phyloP scores from a whole-genome alignment of 2,329 filamentous ascomycete species.

The Cryphonectria nitschkei region DNA sequence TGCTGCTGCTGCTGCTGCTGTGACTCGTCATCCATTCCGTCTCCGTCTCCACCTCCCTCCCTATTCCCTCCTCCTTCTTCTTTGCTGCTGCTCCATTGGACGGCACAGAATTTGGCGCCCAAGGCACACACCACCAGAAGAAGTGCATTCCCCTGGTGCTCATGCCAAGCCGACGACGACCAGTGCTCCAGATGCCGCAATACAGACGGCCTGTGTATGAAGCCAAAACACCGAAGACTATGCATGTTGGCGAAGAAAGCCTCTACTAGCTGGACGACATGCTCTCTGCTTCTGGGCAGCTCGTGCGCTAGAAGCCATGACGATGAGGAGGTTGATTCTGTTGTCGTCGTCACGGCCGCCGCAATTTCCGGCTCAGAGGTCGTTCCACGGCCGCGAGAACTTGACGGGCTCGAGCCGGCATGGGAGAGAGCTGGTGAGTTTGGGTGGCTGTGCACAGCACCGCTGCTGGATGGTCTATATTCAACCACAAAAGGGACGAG shows the following conservation, averaged over 20 bases:
- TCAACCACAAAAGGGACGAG: not conserved
- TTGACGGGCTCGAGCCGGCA: not conserved
- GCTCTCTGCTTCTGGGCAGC: slow-evolving; percentile 3
- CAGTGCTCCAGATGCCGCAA: slow-evolving; percentile 29
- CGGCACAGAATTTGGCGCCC: slow-evolving; percentile 27
- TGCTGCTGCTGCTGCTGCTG: not conserved
- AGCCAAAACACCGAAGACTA: slow-evolving; percentile 32
- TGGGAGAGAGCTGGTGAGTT: slow-evolving; percentile 7
- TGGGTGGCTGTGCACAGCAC: not conserved
- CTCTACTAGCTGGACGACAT: slow-evolving; percentile 25
- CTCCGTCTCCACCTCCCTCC: too few species aligned
- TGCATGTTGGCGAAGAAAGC: slow-evolving; percentile 34
- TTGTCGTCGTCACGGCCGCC: not conserved
- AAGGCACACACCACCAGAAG: slow-evolving; percentile 29
- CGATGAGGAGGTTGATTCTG: not conserved
- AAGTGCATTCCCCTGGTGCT: slow-evolving; percentile 15
- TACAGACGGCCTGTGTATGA: slow-evolving; percentile 33
- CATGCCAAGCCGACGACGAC: slow-evolving; percentile 4
- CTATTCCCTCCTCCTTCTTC: not conserved
- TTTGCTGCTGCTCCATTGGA: too few species aligned
- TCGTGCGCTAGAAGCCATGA: slow-evolving; percentile 7
- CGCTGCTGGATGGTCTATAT: not conserved
- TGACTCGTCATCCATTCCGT: not conserved
- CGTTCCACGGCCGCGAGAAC: not conserved
- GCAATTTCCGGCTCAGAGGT: not conserved